These are phyloP conservation scores for Arthrinium phaeospermum DNA, from an alignment of 2,329 filamentous ascomycete genomes.

Conservation along the genomic window DNA sequence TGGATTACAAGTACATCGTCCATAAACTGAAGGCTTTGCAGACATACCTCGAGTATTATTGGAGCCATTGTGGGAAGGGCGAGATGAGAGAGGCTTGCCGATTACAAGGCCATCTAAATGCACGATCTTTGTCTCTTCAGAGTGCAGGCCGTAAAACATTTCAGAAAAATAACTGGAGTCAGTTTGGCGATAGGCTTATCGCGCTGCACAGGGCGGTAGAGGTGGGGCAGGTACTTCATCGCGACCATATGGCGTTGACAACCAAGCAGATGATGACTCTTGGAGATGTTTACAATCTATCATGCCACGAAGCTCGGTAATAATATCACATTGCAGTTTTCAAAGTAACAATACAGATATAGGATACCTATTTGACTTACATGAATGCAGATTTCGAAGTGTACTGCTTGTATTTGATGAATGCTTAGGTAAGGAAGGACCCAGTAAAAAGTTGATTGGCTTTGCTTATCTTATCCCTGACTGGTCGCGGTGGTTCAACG, in stretches of 20 bases:
- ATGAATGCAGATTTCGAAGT: neutral
- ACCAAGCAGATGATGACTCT: neutral
- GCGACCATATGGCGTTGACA: neutral
- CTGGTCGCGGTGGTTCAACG: neutral
- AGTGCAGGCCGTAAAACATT: slow-evolving; percentile 19
- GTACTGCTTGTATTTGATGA: neutral
- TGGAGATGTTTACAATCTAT: neutral
- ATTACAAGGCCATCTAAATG: neutral
- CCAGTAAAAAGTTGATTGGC: neutral
- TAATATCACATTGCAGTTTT: too few species aligned
- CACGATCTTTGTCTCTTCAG: slow-evolving; percentile 15
- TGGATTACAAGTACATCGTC: neutral
- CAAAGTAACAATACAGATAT: neutral
- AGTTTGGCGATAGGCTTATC: slow-evolving; percentile 13
- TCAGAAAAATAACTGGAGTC: slow-evolving; percentile 20
- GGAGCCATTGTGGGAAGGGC: slow-evolving; percentile 35
- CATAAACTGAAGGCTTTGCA: too few species aligned
- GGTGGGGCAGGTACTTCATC: neutral
- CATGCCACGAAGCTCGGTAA: neutral
- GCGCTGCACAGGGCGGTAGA: neutral
- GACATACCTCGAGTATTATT: slow-evolving; percentile 19
- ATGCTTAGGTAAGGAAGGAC: slow-evolving; percentile 16
- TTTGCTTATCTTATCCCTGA: slow-evolving; percentile 10
- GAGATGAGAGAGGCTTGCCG: slow-evolving; percentile 1
- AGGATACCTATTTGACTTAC: too few species aligned